phyloP scores from a whole-genome alignment of 2,329 filamentous ascomycete genomes.

The Macrophomina phaseolina region DNA sequence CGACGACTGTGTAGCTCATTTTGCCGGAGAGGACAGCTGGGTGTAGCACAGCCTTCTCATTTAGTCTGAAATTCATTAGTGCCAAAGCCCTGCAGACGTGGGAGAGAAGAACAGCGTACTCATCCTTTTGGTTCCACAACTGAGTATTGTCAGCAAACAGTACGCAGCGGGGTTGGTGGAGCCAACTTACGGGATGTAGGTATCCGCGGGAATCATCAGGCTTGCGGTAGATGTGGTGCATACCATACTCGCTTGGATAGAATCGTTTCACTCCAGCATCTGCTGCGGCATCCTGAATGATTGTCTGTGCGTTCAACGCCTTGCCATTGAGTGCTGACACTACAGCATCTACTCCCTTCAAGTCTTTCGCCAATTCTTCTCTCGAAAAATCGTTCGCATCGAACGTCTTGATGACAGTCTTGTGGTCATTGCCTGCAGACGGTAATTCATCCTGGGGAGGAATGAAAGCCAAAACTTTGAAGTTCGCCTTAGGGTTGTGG shows the following conservation, averaged over 20 bases:
- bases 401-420: conserved; percentile 29
- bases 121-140: conserved; percentile 6
- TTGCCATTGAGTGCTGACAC: conserved; percentile 36
- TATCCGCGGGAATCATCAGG: conserved; percentile 32
- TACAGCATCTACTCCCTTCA: conserved; percentile 34
- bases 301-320: conserved; percentile 31
- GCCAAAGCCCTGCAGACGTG: no score
- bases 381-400: conserved; percentile 28
- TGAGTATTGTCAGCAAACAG: background rate
- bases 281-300: conserved; percentile 36
- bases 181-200: conserved; percentile 31
- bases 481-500: conserved; percentile 21
- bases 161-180: background rate
- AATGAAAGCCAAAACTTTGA: conserved; percentile 30
- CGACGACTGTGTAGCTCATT: conserved; percentile 41
- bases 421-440: conserved; percentile 10
- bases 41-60: conserved; percentile 32
- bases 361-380: conserved; percentile 27
- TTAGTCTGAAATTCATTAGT: conserved; percentile 32
- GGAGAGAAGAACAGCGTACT: background rate
- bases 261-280: conserved; percentile 37
- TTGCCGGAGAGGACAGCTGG: conserved; percentile 32
- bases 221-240: conserved; percentile 36
- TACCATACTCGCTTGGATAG: conserved; percentile 36
- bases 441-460: conserved; percentile 18